A percentile compares a stretch with the other conserved stretches of the same genome.
phyloP scores from a whole-genome alignment of 139 green algal species.

The Asterochloris sp. region DNA sequence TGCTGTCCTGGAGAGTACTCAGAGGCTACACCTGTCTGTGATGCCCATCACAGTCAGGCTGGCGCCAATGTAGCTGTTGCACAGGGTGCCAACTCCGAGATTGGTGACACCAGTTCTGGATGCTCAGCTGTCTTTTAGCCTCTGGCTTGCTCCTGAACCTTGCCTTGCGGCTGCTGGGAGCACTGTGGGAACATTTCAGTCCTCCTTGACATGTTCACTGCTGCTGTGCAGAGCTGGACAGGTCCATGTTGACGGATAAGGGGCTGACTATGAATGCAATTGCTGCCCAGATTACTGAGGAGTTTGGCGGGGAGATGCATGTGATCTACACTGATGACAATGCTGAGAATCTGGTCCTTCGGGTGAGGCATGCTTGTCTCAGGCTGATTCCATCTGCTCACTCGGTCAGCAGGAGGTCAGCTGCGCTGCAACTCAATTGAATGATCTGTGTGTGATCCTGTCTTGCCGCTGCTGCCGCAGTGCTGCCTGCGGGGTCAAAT shows the following conservation, averaged over 20 bases:
- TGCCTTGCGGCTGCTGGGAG: too few species aligned
- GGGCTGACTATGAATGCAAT: conserved; percentile 77
- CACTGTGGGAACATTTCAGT: neutral
- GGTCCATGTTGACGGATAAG: conserved; percentile 95
- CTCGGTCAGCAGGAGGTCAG: neutral
- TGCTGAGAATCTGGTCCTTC: conserved; percentile 88
- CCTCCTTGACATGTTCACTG: neutral
- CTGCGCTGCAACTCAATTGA: too few species aligned
- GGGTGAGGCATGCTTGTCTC: conserved; percentile 38
- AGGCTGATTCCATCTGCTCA: neutral
- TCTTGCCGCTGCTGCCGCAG: neutral
- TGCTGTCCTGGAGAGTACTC: too few species aligned
- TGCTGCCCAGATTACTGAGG: conserved; percentile 69
- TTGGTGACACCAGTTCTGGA: too few species aligned
- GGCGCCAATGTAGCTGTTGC: too few species aligned
- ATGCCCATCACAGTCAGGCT: neutral
- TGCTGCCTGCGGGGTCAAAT: neutral
- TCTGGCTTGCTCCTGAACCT: too few species aligned
- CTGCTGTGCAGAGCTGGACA: conserved; percentile 52
- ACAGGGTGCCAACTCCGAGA: too few species aligned
- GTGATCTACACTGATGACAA: conserved; percentile 98
- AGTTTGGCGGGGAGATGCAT: conserved; percentile 90
- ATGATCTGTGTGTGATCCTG: too few species aligned
- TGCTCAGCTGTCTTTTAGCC: too few species aligned
- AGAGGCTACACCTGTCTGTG: neutral